phyloP scores from a whole-genome alignment of 768 basidiomycete genomes.

The Hysterangium stoloniferum region DNA sequence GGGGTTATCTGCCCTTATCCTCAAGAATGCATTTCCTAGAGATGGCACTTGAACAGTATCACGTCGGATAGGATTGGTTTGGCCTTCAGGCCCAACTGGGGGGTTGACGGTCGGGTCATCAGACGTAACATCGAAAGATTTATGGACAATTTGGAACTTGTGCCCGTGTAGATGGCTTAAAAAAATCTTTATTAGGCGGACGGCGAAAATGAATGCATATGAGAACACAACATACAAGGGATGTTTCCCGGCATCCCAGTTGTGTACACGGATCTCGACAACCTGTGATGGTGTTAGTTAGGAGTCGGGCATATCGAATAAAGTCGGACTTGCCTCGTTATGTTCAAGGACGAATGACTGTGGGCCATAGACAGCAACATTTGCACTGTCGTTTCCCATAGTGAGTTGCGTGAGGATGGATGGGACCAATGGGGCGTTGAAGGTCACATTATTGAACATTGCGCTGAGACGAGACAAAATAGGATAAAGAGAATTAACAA shows the following conservation, averaged over 20 bases:
- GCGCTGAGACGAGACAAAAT: constrained; percentile 25
- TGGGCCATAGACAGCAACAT: constrained; percentile 68
- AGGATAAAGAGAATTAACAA: neutral
- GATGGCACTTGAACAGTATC: constrained; percentile 80
- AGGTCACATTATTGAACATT: constrained; percentile 66
- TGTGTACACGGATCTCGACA: constrained; percentile 29
- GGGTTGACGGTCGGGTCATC: constrained; percentile 75
- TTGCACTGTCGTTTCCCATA: constrained; percentile 66
- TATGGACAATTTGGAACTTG: constrained; percentile 73
- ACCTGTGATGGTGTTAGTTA: too few relatives aligned
- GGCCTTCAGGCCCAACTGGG: constrained; percentile 51
- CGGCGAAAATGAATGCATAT: constrained; percentile 5
- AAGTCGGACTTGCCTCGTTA: constrained; percentile 68
- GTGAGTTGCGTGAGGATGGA: constrained; percentile 68
- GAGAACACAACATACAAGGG: constrained; percentile 57
- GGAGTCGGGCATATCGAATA: constrained; percentile 45
- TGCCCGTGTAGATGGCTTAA: constrained; percentile 87
- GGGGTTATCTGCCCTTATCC: constrained; percentile 85
- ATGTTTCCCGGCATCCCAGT: constrained; percentile 52
- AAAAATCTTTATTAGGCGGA: too few relatives aligned
- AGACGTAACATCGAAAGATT: constrained; percentile 61
- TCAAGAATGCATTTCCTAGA: constrained; percentile 59
- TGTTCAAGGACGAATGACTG: constrained; percentile 69
- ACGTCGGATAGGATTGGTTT: constrained; percentile 83
- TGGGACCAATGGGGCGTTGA: constrained; percentile 65